Evolutionary conservation across 2,329 filamentous ascomycete species (phyloP).

Genomic region (Xylogone sp.): DNA sequence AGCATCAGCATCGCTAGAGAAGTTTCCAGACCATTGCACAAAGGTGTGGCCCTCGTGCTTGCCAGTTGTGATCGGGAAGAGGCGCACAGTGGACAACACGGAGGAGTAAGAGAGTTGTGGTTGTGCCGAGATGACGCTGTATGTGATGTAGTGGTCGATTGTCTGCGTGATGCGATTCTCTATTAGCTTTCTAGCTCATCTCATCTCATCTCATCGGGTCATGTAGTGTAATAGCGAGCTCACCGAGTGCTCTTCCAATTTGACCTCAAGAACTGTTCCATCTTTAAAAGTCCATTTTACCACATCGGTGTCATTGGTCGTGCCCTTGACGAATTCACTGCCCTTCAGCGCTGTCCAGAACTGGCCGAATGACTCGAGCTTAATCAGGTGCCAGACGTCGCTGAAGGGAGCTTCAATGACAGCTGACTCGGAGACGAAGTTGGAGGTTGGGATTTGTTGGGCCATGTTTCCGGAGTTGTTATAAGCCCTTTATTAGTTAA

Average conservation of each 20-base stretch:
- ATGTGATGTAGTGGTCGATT: constrained; percentile 73
- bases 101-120: constrained; percentile 63
- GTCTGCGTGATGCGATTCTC: constrained; percentile 35
- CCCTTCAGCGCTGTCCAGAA: constrained; percentile 63
- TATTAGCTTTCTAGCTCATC: not conserved
- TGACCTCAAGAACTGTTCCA: constrained; percentile 64
- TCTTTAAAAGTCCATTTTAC: constrained; percentile 71
- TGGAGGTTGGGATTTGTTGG: constrained; percentile 56
- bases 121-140: constrained; percentile 64
- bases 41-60: constrained; percentile 61
- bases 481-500: too few relatives aligned
- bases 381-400: constrained; percentile 71
- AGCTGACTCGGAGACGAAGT: constrained; percentile 61
- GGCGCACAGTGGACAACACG: constrained; percentile 63
- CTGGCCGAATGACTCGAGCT: constrained; percentile 64
- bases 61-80: constrained; percentile 63
- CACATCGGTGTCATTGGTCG: constrained; percentile 61
- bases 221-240: constrained; percentile 22
- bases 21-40: constrained; percentile 66
- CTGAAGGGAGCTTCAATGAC: constrained; percentile 66
- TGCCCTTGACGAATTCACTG: constrained; percentile 61
- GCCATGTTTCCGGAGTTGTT: too few relatives aligned
- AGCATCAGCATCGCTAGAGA: constrained; percentile 67
- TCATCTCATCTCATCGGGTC: too few relatives aligned
- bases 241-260: constrained; percentile 73